Base-by-base conservation (phyloP, 768 basidiomycete species). In the Goffeauzyma gilvescens region DNA sequence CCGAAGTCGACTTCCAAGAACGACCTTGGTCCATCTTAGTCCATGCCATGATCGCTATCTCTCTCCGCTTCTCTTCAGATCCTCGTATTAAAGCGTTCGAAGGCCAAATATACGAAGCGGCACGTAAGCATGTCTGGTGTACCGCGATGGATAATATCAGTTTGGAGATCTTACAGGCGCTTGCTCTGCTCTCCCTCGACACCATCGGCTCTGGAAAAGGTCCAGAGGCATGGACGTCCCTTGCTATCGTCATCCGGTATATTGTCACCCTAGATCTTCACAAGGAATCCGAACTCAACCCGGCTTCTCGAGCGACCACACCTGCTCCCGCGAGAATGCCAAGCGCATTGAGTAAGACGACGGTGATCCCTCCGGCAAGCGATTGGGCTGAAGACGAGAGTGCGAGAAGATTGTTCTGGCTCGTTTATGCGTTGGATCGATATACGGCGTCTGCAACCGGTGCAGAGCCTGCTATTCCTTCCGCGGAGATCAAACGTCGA, bases 371-470 rank as follows among this genome's bases (percentile, higher is more conserved):
- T 6, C 51, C 57, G 1, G 33, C 60, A 10, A 48, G 50, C 13
- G 52, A 45, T 41, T 63, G 62, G 60, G 45, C 54, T 14, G 62
- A 65, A 42, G 59, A 62, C 21, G 64, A 65, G 45, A 53, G 45
- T 26, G 43, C 62, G 28, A 42, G 64, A 28, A 35, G 64, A 14
- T 38, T 65, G 40, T 62, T 63, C 33, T 65, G 64, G 64, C 40
- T 62, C 21, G 58, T 63, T 42, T 65, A 55, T 40, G 48, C 52
- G 14, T 46, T 65, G 36, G 64, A 65, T 44, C 50, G 62, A 34
- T 63, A 63, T 48, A 60, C 62, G 3, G 59, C 57, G 33, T 58
- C 60, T 5, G 52, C 56, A 2, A 65, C 64, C 0, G 64, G 62
- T 0, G 62, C 59, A 55, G 60, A 59, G 10, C 60, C 60, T 39